Conservation (phyloP, 163 green algal species). For the Volvox carteri region DNA sequence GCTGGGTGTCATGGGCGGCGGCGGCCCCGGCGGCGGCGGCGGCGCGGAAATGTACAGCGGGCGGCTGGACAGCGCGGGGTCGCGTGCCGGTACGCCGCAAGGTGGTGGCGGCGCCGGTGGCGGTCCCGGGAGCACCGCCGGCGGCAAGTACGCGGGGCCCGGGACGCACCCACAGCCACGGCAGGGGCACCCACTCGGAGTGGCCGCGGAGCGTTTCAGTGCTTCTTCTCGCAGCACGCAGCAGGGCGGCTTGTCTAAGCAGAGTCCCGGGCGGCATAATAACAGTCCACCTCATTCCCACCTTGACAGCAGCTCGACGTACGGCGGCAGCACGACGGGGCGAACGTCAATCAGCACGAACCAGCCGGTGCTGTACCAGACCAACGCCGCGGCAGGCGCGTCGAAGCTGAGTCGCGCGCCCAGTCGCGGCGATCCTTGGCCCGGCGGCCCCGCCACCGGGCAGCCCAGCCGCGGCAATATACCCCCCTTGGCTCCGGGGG, state of each 20-base stretch:
- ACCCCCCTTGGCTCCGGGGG: slow-evolving; percentile 36
- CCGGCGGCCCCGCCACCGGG: neutral
- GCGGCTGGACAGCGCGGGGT: slow-evolving; percentile 15
- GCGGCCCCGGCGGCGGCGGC: neutral
- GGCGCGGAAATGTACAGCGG: slow-evolving; percentile 14
- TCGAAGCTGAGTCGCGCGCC: slow-evolving; percentile 47
- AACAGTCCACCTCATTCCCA: slow-evolving; percentile 37
- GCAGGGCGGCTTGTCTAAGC: slow-evolving; percentile 6
- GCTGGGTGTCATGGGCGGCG: slow-evolving; percentile 3
- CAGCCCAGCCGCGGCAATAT: slow-evolving; percentile 5
- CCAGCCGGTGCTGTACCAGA: slow-evolving; percentile 64
- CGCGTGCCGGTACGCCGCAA: slow-evolving; percentile 19
- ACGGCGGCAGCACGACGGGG: neutral
- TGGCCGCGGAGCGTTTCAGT: slow-evolving; percentile 48
- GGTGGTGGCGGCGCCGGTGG: neutral
- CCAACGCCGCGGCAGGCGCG: slow-evolving; percentile 18
- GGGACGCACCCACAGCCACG: slow-evolving; percentile 34
- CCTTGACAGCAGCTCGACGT: neutral
- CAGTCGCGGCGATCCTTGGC: slow-evolving; percentile 58
- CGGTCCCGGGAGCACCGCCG: slow-evolving; percentile 1
- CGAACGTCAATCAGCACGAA: neutral
- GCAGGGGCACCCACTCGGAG: slow-evolving; percentile 27
- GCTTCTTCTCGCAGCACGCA: slow-evolving; percentile 31
- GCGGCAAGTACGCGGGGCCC: slow-evolving; percentile 41
- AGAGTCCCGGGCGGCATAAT: slow-evolving; percentile 9